Evolutionary conservation across 116 monocot species (phyloP).

Genomic region (Trichopus zeylanicus): DNA sequence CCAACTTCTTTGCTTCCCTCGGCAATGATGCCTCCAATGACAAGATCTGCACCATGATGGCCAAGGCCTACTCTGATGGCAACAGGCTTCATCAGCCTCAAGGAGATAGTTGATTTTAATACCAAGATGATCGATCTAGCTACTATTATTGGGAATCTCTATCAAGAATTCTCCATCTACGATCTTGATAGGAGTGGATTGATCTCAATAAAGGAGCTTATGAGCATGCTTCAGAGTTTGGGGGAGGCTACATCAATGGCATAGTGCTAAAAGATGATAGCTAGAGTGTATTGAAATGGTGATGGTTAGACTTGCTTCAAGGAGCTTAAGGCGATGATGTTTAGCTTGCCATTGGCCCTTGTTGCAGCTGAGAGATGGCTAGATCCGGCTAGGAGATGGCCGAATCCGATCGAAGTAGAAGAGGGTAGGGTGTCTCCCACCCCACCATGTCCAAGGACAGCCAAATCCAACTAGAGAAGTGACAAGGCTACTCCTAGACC

Average conservation of each 20-base stretch:
- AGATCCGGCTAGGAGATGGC: no score
- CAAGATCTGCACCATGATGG: slow-evolving; percentile 32
- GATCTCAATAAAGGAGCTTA: slow-evolving; percentile 33
- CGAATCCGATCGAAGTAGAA: no score
- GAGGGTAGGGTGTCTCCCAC: no score
- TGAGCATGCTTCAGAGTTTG: slow-evolving; percentile 15
- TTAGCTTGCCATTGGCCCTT: slow-evolving; percentile 24
- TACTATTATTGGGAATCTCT: slow-evolving; percentile 19
- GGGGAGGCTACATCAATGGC: slow-evolving; percentile 17
- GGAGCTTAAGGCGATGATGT: slow-evolving; percentile 41
- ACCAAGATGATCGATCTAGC: slow-evolving; percentile 8
- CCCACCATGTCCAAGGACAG: no score
- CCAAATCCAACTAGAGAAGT: no score
- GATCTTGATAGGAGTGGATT: slow-evolving; percentile 26
- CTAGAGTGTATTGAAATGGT: slow-evolving; percentile 24
- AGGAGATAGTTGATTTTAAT: slow-evolving; percentile 38
- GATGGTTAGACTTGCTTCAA: slow-evolving; percentile 29
- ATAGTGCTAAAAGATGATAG: slow-evolving; percentile 23
- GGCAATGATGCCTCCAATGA: slow-evolving; percentile 16
- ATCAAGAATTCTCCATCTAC: slow-evolving; percentile 29
- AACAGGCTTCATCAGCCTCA: slow-evolving; percentile 46
- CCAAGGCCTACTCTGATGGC: slow-evolving; percentile 40
- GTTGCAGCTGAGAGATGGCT: no score
- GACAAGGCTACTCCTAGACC: no score
- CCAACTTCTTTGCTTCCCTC: slow-evolving; percentile 27